Evolutionary conservation across 2,329 filamentous ascomycete genomes (phyloP).

Genomic region (Stemphylium vesicarium): DNA sequence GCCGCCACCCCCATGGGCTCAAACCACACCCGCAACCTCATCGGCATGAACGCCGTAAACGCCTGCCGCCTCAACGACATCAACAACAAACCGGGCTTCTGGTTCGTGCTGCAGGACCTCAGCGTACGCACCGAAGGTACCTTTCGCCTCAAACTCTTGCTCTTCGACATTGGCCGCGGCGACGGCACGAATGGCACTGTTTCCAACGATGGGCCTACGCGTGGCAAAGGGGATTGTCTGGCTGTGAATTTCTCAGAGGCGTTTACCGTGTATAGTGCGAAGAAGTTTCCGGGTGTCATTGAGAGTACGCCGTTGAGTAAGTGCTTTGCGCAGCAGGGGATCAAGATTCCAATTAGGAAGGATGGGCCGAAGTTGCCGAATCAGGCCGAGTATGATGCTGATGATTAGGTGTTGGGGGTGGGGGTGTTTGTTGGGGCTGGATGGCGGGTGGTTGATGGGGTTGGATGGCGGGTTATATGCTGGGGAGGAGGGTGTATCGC

Average conservation of each 20-base stretch:
- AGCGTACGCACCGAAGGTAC: slow-evolving; percentile 91
- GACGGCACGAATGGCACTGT: slow-evolving; percentile 62
- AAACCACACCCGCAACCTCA: slow-evolving; percentile 88
- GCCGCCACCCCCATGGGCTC: slow-evolving; percentile 55
- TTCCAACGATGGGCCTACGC: slow-evolving; percentile 56
- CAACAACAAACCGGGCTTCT: slow-evolving; percentile 83
- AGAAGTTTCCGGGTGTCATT: slow-evolving; percentile 97
- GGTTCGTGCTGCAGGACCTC: slow-evolving; percentile 95
- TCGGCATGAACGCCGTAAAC: slow-evolving; percentile 88
- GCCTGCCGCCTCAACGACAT: slow-evolving; percentile 83
- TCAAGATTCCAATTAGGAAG: slow-evolving; percentile 95
- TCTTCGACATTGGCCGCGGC: slow-evolving; percentile 79
- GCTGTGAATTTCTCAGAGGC: slow-evolving; percentile 85
- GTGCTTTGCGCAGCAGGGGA: slow-evolving; percentile 89
- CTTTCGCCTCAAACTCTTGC: slow-evolving; percentile 79
- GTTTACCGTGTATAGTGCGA: slow-evolving; percentile 94
- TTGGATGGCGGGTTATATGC: too few relatives aligned
- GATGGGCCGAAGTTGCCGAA: slow-evolving; percentile 66
- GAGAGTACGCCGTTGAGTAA: slow-evolving; percentile 92
- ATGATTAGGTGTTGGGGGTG: slow-evolving; percentile 41
- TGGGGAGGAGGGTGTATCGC: too few relatives aligned
- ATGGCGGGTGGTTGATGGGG: too few relatives aligned
- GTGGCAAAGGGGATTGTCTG: slow-evolving; percentile 78
- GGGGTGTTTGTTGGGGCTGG: too few relatives aligned
- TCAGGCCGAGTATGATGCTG: slow-evolving; percentile 54